Base-by-base conservation (phyloP, 2,329 filamentous ascomycete genomes). In the Pleomassaria siparia region DNA sequence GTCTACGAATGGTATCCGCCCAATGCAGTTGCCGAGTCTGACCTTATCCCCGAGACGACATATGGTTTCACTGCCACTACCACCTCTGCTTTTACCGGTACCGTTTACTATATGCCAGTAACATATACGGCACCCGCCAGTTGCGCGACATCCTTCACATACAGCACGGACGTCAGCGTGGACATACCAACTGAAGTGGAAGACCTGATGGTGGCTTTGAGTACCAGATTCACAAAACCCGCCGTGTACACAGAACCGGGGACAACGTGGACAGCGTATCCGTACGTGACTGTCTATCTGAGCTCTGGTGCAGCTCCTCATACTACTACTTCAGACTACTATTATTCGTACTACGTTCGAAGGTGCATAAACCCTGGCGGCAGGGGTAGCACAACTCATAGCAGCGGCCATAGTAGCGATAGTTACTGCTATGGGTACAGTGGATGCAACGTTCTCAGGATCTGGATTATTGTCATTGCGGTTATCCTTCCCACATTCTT, bases 401-500 rank as follows among this genome's bases (percentile, higher is more conserved):
- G 46, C 16, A 53, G 53, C 24, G 41, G 40, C 32, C 46, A 50
- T 13, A 44, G 37, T 16, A 37, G 29, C 26, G 22, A 32, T n/a
- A 33, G 39, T 18, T 33, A 26, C 33, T 53, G 47, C 40, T 49
- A 26, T 8, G 49, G 18, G 15, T 56, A 56, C 36, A 51, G 43
- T n/a, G 54, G 54, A 16, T 51, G 56, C 39, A 59, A 55, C 12
- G 47, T 46, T 30, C 40, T 59, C 9, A 53, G 51, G 32, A 53
- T 43, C 26, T 66, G 60, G 59, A 51, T 67, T 45, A 69, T 69
- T 47, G 35, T 67, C 40, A 50, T 69, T 35, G 63, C 59, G 0
- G 46, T 54, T 1, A 40, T 67, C 11, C 50, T 68, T 2, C 62
- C 63, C 4, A 44, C 50, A 2, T 47, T 69, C 10, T 69, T 69